Evolutionary conservation across 2,329 filamentous ascomycete genomes (phyloP), one percentile per base, ranked within the genome.

Genomic region (Aspergillus luchuensis): DNA sequence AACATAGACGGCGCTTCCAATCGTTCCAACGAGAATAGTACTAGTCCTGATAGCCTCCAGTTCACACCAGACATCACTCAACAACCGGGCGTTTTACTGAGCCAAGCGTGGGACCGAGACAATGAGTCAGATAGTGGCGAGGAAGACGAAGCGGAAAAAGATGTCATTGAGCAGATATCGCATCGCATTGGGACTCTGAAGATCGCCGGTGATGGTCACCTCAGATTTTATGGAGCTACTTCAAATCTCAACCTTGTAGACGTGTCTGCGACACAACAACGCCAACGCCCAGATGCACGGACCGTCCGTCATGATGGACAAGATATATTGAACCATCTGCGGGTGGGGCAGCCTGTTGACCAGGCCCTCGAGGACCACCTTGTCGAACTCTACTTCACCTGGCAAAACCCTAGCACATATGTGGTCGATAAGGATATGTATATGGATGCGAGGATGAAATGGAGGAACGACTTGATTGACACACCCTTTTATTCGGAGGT

Each of bases 371-470:
- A 81, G 57, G 72, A 77, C 28, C 80, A 82, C 65, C 72, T 82
- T 1, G 70, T 80, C 5, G 72, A 77, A 36, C 71, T 82, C 0
- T 82, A 78, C 57, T 82, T 82, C 58, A 75, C 78, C 1, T 82
- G 80, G 80, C 79, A 82, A 63, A 81, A 82, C 50, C 74, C 79
- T 5, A 76, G 76, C 45, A 77, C 78, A 49, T 78, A 80, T 49
- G 74, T 80, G 1, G 78, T 82, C 2, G 79, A 82, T 56, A 75
- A 76, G 47, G 73, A 76, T 21, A 76, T 78, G 72, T 78, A 71
- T 53, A 70, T 74, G 66, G 69, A 62, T 36, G 76, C 71, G 15
- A 69, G 72, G 41, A 56, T 60, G 5, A 75, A 73, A 49, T 77
- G 75, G 75, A 71, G 74, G 21, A 68, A 76, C 19, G 74, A 76